Evolutionary conservation across 805 yeast genomes (phyloP), one percentile per base, ranked within the genome.

Genomic region (Candida piceae): DNA sequence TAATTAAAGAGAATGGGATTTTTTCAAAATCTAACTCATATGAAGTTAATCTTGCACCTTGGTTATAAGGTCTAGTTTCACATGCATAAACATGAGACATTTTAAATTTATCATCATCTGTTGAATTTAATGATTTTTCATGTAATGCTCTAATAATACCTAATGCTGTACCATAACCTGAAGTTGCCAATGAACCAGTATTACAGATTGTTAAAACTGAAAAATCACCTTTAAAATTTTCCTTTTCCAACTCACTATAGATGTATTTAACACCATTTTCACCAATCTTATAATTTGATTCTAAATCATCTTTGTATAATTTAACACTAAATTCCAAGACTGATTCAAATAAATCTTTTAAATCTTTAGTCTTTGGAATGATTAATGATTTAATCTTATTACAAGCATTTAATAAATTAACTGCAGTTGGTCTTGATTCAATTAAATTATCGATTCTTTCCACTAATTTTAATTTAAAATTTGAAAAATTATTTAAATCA

Each of bases 141-240:
- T 71, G 74, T 43, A 84, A 66, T 0, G 95, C 77, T 47, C 97
- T 75, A 27, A 90, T 78, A 17, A 93, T 85, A 11, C 98, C 97
- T 21, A 90, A 69, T 0, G 97, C 97, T 5, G 98, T 90, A 21
- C 98, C 98, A 57, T 88, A 90, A 2, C 97, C 97, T 4, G 97
- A 86, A 1, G 98, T 90, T 1, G 98, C 98, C 41, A 90, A 67
- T 0, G 97, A 86, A 0, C 98, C 98, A 1, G 98, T 90, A 62
- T 90, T 90, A 62, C 98, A 90, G 39, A 93, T 85, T 1, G 97
- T 90, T 55, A 93, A 63, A 4, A 87, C 89, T 1, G 94, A 76
- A 55, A 88, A 80, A 4, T 81, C 80, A 10, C 83, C 86, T 15
- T 59, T 54, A 49, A 74, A 78, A 4, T 67, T 62, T 43, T 78